A percentile compares a stretch with the other conserved stretches of the same genome.
Evolutionary conservation across 805 yeast species (phyloP).

Genomic region (Metschnikowia dekortorum): DNA sequence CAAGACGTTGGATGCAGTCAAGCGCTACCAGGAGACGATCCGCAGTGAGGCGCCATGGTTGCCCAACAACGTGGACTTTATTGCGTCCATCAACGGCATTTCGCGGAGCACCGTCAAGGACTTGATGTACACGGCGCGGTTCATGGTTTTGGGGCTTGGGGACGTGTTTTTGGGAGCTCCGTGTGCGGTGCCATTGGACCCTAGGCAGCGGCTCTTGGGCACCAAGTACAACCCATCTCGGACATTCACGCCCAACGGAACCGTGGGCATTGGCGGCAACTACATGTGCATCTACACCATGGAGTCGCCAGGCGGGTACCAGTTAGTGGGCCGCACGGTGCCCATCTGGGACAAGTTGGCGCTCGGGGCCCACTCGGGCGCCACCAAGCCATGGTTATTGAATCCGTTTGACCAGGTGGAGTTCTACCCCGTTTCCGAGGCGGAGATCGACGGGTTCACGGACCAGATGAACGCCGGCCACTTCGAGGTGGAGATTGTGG

Average conservation of each 20-base stretch:
- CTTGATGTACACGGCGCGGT: constrained; percentile 84
- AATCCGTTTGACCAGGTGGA: constrained; percentile 92
- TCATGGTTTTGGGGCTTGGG: constrained; percentile 90
- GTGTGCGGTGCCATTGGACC: constrained; percentile 97
- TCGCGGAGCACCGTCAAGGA: constrained; percentile 71
- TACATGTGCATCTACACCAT: constrained; percentile 98
- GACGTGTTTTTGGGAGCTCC: constrained; percentile 98
- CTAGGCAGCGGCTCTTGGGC: constrained; percentile 89
- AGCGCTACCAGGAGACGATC: constrained; percentile 89
- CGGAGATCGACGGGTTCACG: constrained; percentile 64
- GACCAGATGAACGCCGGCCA: constrained; percentile 78
- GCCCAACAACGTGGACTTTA: constrained; percentile 95
- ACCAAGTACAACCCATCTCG: constrained; percentile 95
- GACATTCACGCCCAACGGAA: constrained; percentile 93
- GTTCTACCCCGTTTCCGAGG: constrained; percentile 87
- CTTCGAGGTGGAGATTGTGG: constrained; percentile 69
- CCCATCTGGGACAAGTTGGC: constrained; percentile 97
- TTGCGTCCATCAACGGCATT: constrained; percentile 83
- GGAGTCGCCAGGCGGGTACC: constrained; percentile 99
- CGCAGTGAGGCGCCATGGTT: constrained; percentile 94
- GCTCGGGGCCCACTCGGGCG: constrained; percentile 58
- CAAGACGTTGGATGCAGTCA: constrained; percentile 83
- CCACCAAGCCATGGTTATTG: constrained; percentile 78
- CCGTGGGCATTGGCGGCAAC: constrained; percentile 98
- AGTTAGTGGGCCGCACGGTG: constrained; percentile 90